Evolutionary conservation across 1,139 yeast species (phyloP), one percentile per base, ranked within the genome.

Genomic region (Hanseniaspora gamundiae): DNA sequence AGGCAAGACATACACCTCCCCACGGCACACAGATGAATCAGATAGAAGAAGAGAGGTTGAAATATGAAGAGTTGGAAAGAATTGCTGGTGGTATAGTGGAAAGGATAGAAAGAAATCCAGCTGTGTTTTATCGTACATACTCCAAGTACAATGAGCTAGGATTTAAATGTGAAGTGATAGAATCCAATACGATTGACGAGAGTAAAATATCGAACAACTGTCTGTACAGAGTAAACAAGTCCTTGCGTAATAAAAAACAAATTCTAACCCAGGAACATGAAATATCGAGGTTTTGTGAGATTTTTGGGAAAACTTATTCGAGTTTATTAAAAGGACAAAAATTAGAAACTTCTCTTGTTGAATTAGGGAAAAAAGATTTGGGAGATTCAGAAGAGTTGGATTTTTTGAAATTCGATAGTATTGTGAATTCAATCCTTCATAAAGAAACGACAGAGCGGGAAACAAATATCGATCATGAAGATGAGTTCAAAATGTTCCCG

Each of bases 261-360:
- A 56, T 47, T 53, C 53, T 76, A 11, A 51, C 77, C 14, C 93
- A 83, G 51, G 78, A 80, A 52, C 84, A 80, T 58, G 96, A 88
- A 57, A 67, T 85, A 3, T 65, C 68, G 16, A 53, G 60, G 41
- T 73, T 88, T 41, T 54, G 60, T 70, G 36, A 44, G 48, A 10
- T 54, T 56, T 33, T 33, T 19, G 21, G 16, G 16, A 19, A 33
- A 14, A 33, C 36, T 13, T 10, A 17, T 5, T 17, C 22, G 9
- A 14, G 16, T 17, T 9, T 33, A 4, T 3, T n/a, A 30, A 16
- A 11, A 17, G 7, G 35, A 4, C 13, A 30, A 30, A 10, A n/a
- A 6, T 13, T 13, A n/a, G 19, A 3, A n/a, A 10, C 19, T 4
- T 10, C 8, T 30, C 17, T 33, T 6, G 11, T 33, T 3, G 24